Conservation (phyloP, 1,284 basidiomycete genomes). For the Cutaneotrichosporon mucoides region DNA sequence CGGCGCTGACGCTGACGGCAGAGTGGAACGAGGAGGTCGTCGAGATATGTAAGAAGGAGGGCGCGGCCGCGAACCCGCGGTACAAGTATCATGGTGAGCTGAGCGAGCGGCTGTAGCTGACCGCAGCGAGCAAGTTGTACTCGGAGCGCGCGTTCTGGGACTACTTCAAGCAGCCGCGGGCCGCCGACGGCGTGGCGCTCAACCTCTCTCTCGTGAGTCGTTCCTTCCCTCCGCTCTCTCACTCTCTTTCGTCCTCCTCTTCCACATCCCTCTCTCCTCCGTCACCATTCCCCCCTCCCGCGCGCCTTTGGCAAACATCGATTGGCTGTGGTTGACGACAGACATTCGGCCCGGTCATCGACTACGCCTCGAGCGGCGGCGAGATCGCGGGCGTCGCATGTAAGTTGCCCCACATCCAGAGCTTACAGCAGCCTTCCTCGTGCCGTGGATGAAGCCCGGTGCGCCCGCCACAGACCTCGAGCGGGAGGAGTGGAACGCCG, state of each 20-base stretch:
- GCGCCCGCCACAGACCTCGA: neutral
- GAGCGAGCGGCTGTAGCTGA: neutral
- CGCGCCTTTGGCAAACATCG: no score
- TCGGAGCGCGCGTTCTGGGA: conserved; percentile 36
- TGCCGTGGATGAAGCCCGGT: neutral
- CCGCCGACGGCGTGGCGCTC: conserved; percentile 12
- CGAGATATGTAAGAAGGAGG: conserved; percentile 5
- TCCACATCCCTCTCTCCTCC: no score
- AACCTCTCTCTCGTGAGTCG: conserved; percentile 8
- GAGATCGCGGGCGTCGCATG: conserved; percentile 19
- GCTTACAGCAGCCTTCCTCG: neutral
- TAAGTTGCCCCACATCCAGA: conserved; percentile 12
- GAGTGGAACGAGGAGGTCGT: conserved; percentile 60
- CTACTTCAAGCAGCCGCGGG: conserved; percentile 13
- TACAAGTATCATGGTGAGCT: conserved; percentile 14
- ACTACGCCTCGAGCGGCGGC: conserved; percentile 31
- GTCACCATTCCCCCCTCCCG: no score
- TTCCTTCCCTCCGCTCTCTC: neutral
- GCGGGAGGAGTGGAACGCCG: neutral
- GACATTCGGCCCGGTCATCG: conserved; percentile 5
- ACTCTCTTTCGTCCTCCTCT: no score
- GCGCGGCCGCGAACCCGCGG: neutral
- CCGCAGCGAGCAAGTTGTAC: conserved; percentile 21
- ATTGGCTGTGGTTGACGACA: neutral
- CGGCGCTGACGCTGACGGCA: neutral